Conservation (phyloP, 1,284 basidiomycete species). For the Puccinia hordei region DNA sequence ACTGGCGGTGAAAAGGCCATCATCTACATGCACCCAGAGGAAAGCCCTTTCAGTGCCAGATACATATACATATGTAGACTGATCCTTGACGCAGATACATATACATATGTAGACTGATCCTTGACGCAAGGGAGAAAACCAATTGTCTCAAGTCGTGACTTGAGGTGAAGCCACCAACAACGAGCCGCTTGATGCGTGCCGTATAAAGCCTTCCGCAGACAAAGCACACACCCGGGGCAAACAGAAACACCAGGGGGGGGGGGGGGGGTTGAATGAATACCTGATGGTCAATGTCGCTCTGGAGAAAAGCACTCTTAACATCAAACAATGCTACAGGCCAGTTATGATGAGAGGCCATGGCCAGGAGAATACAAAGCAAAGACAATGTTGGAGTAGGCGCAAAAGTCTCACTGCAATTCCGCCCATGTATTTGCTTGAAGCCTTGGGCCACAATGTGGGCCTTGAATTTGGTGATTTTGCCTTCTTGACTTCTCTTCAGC, state of each 20-base stretch:
- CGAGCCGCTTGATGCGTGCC: neutral
- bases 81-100: too few relatives aligned
- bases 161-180: constrained; percentile 23
- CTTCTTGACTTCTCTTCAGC: too few relatives aligned
- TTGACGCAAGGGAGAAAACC: neutral
- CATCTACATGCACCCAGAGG: constrained; percentile 13
- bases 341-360: neutral
- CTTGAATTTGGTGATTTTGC: too few relatives aligned
- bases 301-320: constrained; percentile 14
- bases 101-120: too few relatives aligned
- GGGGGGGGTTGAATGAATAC: neutral
- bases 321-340: constrained; percentile 9
- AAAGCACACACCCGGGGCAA: neutral
- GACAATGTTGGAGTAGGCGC: constrained; percentile 19
- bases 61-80: too few relatives aligned
- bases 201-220: constrained; percentile 9
- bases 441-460: too few relatives aligned
- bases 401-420: too few relatives aligned
- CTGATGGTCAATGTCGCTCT: constrained; percentile 19
- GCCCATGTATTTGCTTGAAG: too few relatives aligned
- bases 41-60: neutral
- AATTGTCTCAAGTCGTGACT: neutral
- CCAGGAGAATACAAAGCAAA: neutral
- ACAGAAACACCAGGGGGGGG: constrained; percentile 2
- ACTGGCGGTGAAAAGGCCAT: constrained; percentile 8